These are phyloP conservation scores for Tylopilus sp. DNA, from an alignment of 768 basidiomycete species.

Conservation along the genomic window DNA sequence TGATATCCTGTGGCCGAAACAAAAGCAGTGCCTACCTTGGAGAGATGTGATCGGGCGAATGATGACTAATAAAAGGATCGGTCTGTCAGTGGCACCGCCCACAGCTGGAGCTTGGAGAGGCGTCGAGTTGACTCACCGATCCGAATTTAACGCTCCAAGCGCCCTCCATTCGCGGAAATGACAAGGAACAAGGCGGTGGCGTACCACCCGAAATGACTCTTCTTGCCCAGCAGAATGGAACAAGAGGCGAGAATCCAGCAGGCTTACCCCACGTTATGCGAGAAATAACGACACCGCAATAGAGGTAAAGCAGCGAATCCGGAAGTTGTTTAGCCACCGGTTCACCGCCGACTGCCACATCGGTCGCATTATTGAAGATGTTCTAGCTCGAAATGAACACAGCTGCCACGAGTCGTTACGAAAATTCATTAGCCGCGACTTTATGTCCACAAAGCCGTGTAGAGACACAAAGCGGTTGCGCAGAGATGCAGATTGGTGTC, in stretches of 20 bases:
- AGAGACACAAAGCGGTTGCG: slow-evolving; percentile 1
- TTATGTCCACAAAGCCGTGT: slow-evolving; percentile 12
- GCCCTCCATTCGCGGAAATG: neutral
- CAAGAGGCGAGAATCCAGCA: neutral
- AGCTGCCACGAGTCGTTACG: neutral
- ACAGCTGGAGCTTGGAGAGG: slow-evolving; percentile 1
- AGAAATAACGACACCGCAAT: slow-evolving; percentile 19
- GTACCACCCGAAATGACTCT: slow-evolving; percentile 8
- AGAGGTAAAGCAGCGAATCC: neutral
- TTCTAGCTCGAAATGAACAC: slow-evolving; percentile 3
- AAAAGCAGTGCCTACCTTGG: slow-evolving; percentile 30
- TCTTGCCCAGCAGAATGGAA: slow-evolving; percentile 7
- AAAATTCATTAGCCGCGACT: neutral
- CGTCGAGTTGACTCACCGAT: slow-evolving; percentile 3
- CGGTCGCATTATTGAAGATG: neutral
- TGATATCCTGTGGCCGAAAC: slow-evolving; percentile 32
- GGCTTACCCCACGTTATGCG: slow-evolving; percentile 13
- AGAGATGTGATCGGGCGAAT: slow-evolving; percentile 29
- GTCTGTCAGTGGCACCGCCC: slow-evolving; percentile 8
- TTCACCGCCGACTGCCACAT: neutral
- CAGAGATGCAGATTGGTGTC: neutral
- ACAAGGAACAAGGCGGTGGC: slow-evolving; percentile 14
- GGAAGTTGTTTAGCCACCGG: neutral
- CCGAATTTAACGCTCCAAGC: slow-evolving; percentile 1
- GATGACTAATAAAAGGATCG: slow-evolving; percentile 21